Base-by-base conservation (phyloP, 2,329 filamentous ascomycete genomes). In the Alternaria gaisen region DNA sequence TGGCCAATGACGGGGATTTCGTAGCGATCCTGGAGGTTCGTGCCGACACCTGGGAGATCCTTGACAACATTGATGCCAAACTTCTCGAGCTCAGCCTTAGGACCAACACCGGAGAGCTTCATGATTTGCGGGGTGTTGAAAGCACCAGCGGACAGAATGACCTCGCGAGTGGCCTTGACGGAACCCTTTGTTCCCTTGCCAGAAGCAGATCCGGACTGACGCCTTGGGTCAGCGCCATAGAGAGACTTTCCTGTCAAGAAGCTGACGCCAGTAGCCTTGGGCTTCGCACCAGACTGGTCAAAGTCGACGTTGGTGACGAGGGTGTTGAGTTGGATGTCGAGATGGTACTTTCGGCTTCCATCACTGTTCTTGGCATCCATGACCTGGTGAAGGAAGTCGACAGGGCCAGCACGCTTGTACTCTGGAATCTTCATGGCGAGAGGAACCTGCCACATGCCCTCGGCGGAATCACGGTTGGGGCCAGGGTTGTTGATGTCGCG, bases 41-140 rank as follows among this genome's bases (percentile, higher is more conserved):
- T 84, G 5, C 89, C 89, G 3, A 91, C 88, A 44, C 88, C 86
- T 1, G 85, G 84, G 0, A 87, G 84, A 62, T 90, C 82, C 4
- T 83, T 80, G 18, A 88, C 65, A 0, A 86, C 77, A 2, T 80
- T 70, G 63, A 90, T 90, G n/a, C 80, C 76, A 69, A 86, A 83
- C 53, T 80, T 79, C 20, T 81, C 64, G 6, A 91, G 82, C 65
- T 88, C 84, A 0, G 78, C 71, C 11, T 75, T 69, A 0, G 87
- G 87, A 0, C 88, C 88, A 34, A 91, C 83, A n/a, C 89, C 89
- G 53, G 82, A 86, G 41, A 73, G 68, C 88, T 59, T 88, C 81
- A 91, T 83, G 5, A 91, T 74, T 73, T 90, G 88, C 2, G 88
- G 87, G 0, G 84, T 84, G 73, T 90, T 87, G 74, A 86, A 90